Conservation (phyloP, 2,329 filamentous ascomycete genomes). For the Chaetomium strumarium region DNA sequence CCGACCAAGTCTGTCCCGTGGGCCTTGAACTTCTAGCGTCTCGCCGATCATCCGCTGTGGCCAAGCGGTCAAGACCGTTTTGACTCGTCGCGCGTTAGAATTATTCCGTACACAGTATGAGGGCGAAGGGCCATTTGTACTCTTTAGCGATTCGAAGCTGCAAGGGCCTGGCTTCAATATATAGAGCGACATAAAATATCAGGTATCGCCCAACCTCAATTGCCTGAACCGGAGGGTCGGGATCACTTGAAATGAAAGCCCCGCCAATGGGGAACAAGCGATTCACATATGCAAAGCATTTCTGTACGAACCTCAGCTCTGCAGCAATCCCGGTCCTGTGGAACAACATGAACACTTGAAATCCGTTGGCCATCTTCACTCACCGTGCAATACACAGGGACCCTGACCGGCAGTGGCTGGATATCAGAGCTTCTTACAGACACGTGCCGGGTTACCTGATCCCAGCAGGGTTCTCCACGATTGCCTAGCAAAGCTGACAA, state of each 20-base stretch:
- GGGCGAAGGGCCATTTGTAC: no score
- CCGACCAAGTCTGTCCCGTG: not conserved
- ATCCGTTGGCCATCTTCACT: no score
- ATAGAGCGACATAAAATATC: not conserved
- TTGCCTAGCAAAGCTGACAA: not conserved
- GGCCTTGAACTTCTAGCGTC: not conserved
- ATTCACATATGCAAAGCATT: not conserved
- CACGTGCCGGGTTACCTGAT: not conserved
- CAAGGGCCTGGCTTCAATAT: no score
- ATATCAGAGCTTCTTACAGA: not conserved
- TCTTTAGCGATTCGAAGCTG: no score
- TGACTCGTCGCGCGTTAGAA: no score
- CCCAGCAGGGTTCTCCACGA: constrained; percentile 16
- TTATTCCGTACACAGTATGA: no score
- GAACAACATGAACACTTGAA: no score
- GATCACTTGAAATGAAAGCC: not conserved
- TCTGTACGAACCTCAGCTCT: not conserved
- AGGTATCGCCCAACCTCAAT: not conserved
- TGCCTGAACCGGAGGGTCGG: constrained; percentile 2
- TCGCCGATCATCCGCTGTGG: not conserved
- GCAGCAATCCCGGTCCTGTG: not conserved
- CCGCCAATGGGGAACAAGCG: constrained; percentile 1
- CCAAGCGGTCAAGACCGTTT: not conserved
- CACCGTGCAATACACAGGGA: no score
- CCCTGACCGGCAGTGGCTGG: no score